phyloP scores from a whole-genome alignment of 345 rosid species.

The Brassica cretica region DNA sequence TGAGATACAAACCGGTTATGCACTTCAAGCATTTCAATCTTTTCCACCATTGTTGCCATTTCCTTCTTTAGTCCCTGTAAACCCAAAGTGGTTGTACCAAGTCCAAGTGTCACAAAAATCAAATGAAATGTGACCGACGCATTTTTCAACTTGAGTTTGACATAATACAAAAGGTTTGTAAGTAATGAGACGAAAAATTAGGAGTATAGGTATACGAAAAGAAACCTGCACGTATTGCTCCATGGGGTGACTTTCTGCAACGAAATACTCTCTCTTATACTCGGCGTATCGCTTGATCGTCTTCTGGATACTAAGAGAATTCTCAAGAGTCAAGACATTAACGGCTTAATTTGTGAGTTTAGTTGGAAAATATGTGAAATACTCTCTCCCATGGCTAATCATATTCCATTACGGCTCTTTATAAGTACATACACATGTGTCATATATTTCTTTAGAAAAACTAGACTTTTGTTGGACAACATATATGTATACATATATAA shows the following conservation, averaged over 20 bases:
- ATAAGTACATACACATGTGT: not conserved
- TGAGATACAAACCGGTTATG: slow-evolving; percentile 46
- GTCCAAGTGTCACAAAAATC: not conserved
- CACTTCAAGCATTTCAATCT: slow-evolving; percentile 56
- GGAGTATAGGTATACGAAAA: not conserved
- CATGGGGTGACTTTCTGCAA: slow-evolving; percentile 3
- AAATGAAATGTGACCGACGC: not conserved
- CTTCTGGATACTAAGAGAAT: slow-evolving; percentile 43
- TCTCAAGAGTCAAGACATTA: slow-evolving; percentile 5
- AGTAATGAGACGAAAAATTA: not conserved
- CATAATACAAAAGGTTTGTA: not conserved
- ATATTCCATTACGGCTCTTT: not conserved
- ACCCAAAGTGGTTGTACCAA: slow-evolving; percentile 4
- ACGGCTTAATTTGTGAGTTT: not conserved
- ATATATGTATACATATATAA: not conserved
- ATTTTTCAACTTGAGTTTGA: not conserved
- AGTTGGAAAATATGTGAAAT: not conserved
- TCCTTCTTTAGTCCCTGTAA: slow-evolving; percentile 53
- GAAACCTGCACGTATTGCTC: slow-evolving; percentile 33
- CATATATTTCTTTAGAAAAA: not conserved
- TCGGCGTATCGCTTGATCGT: slow-evolving; percentile 48
- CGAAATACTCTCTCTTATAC: slow-evolving; percentile 26
- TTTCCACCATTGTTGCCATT: slow-evolving; percentile 42
- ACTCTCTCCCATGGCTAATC: not conserved
- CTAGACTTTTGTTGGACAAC: not conserved